Percentiles rank a stretch among this genome's conserved stretches.
phyloP scores from a whole-genome alignment of 257 asterid species.

The Solanum sejunctum region DNA sequence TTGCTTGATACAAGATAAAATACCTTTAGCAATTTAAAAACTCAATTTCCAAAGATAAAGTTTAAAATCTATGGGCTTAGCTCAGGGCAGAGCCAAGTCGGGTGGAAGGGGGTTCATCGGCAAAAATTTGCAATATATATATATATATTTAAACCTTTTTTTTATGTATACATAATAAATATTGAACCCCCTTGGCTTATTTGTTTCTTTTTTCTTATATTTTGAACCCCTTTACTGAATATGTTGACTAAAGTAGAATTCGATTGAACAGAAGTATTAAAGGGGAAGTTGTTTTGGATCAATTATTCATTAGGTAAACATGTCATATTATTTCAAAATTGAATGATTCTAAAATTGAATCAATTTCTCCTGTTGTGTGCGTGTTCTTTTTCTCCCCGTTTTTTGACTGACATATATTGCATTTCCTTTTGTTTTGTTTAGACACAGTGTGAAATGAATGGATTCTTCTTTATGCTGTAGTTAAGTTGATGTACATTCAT shows the following conservation, averaged over 20 bases:
- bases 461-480: not conserved
- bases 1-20: not conserved
- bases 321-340: not conserved
- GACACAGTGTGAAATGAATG: not conserved
- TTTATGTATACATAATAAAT: no score
- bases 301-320: not conserved
- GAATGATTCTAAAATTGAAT: not conserved
- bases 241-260: not conserved
- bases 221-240: not conserved
- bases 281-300: not conserved
- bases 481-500: not conserved
- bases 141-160: no score
- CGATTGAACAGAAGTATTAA: not conserved
- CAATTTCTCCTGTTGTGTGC: not conserved
- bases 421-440: not conserved
- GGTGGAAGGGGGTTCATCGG: not conserved
- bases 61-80: not conserved
- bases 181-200: not conserved
- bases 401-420: not conserved
- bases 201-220: not conserved
- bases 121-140: no score
- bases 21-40: not conserved
- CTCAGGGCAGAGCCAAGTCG: not conserved
- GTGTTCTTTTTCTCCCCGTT: not conserved
- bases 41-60: not conserved